phyloP scores from a whole-genome alignment of 2,329 filamentous ascomycete species.

The Paracamarosporium sp. region DNA sequence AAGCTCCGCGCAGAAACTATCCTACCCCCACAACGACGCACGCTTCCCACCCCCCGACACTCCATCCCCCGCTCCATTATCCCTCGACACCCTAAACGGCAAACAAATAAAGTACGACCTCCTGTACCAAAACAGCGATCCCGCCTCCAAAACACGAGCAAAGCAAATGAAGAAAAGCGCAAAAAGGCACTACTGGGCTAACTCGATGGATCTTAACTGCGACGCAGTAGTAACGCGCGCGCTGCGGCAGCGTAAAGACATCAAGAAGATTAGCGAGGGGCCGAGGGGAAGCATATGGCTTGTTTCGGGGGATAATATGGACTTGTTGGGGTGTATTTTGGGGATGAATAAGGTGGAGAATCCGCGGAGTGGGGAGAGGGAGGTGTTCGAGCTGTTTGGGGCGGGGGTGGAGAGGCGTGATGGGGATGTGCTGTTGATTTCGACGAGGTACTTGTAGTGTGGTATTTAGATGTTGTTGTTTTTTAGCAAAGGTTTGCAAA shows the following conservation, averaged over 20 bases:
- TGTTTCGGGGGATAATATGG: neutral
- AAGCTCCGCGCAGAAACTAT: neutral
- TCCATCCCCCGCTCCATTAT: neutral
- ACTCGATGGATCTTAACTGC: neutral
- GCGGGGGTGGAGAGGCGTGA: slow-evolving; percentile 10
- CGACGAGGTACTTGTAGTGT: too few species aligned
- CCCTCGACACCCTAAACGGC: neutral
- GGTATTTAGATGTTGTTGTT: too few species aligned
- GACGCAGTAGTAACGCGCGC: neutral
- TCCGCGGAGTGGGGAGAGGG: slow-evolving; percentile 3
- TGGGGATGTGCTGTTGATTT: slow-evolving; percentile 18
- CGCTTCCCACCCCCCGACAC: slow-evolving; percentile 6
- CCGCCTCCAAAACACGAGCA: neutral
- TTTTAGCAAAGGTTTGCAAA: too few species aligned
- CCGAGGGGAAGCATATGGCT: slow-evolving; percentile 9
- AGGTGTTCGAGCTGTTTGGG: slow-evolving; percentile 5
- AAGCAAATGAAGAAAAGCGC: neutral
- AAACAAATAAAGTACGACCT: slow-evolving; percentile 11
- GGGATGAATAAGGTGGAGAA: slow-evolving; percentile 3
- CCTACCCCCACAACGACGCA: slow-evolving; percentile 8
- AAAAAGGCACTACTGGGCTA: too few species aligned
- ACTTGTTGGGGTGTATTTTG: slow-evolving; percentile 8
- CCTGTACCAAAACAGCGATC: slow-evolving; percentile 7
- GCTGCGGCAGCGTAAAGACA: neutral
- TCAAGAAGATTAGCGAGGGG: slow-evolving; percentile 7